These are phyloP conservation scores for Boletus bicolor DNA, from an alignment of 768 basidiomycete genomes.

Conservation along the genomic window DNA sequence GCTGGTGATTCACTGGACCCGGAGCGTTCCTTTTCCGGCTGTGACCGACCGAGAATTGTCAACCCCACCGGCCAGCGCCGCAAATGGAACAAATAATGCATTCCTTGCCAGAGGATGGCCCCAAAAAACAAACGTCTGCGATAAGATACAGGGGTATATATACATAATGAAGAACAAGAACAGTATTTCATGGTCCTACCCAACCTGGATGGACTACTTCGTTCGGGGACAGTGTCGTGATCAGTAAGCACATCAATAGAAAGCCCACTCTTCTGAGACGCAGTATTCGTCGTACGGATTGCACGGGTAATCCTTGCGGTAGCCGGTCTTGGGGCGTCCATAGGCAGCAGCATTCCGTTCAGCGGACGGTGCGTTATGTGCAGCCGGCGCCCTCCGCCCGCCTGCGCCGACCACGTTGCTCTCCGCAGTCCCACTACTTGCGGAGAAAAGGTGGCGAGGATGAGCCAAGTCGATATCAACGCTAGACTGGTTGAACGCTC, in stretches of 20 bases:
- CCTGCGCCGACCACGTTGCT: constrained; percentile 34
- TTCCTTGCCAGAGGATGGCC: constrained; percentile 17
- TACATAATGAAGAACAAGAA: constrained; percentile 13
- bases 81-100: not conserved
- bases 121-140: constrained; percentile 2
- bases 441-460: constrained; percentile 31
- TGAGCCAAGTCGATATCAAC: constrained; percentile 30
- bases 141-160: constrained; percentile 24
- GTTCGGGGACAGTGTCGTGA: not conserved
- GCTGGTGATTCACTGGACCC: constrained; percentile 9
- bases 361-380: constrained; percentile 20
- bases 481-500: constrained; percentile 34
- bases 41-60: constrained; percentile 2
- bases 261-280: constrained; percentile 68
- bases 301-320: constrained; percentile 50
- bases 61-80: not conserved
- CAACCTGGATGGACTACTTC: not conserved
- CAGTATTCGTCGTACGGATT: constrained; percentile 60
- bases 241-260: constrained; percentile 32
- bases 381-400: constrained; percentile 25
- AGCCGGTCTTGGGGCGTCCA: constrained; percentile 31
- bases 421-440: constrained; percentile 34
- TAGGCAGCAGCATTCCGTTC: constrained; percentile 31
- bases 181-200: constrained; percentile 9
- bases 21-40: constrained; percentile 21